Conservation (phyloP, 2,329 filamentous ascomycete species). For the Sporothrix dimorphospora region DNA sequence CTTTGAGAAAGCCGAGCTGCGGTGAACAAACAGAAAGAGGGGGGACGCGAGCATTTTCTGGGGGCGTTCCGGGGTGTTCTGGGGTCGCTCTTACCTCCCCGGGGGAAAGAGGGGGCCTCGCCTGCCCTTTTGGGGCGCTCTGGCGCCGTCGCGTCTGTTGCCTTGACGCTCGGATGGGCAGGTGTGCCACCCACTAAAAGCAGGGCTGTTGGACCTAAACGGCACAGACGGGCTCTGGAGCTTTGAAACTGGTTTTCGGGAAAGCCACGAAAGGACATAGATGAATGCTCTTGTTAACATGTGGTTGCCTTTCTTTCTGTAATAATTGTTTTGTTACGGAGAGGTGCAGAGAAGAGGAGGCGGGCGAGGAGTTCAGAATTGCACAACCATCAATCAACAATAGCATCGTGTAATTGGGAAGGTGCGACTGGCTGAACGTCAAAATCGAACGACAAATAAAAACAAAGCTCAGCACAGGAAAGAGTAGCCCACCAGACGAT, state of each 20-base stretch:
- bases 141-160: slow-evolving; percentile 1
- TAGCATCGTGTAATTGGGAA: background rate
- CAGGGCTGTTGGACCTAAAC: background rate
- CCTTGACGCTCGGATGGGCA: background rate
- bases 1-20: background rate
- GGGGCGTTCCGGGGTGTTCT: slow-evolving; percentile 9
- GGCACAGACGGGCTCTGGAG: background rate
- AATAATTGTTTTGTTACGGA: background rate
- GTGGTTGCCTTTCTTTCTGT: background rate
- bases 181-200: background rate
- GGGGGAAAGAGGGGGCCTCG: too few relatives aligned
- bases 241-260: background rate
- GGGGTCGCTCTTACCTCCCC: too few relatives aligned
- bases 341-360: background rate
- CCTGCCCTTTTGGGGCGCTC: too few relatives aligned
- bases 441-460: background rate
- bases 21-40: background rate
- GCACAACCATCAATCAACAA: background rate
- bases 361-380: background rate
- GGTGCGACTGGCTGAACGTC: background rate
- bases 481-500: background rate
- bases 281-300: background rate
- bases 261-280: background rate
- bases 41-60: slow-evolving; percentile 2
- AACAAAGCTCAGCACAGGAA: background rate